A percentile compares a stretch with the other conserved stretches of the same genome.
These are phyloP conservation scores for Backusella tuberculispora DNA, from an alignment of 192 early-diverging fungal species.

Conservation along the genomic window DNA sequence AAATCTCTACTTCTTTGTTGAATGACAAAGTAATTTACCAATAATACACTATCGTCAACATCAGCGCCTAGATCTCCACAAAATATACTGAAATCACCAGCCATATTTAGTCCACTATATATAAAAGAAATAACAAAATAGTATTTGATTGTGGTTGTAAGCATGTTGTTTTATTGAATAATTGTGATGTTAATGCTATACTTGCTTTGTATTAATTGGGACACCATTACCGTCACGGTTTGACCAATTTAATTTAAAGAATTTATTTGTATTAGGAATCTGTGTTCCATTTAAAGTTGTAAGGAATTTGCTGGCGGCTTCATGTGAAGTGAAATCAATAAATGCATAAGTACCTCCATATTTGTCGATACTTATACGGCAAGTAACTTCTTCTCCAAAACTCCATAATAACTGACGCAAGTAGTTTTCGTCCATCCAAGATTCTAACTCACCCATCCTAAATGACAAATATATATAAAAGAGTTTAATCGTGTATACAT, in stretches of 20 bases:
- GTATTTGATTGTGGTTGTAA: background rate
- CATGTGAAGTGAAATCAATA: conserved; percentile 23
- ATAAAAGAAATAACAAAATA: conserved; percentile 1
- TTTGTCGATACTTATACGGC: conserved; percentile 24
- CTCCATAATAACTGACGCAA: conserved; percentile 22
- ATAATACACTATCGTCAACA: conserved; percentile 17
- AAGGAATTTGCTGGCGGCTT: conserved; percentile 1
- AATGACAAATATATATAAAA: background rate
- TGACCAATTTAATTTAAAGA: conserved; percentile 25
- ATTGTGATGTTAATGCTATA: background rate
- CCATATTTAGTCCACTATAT: background rate
- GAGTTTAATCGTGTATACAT: background rate
- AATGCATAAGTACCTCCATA: conserved; percentile 26
- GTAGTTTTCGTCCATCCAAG: conserved; percentile 30
- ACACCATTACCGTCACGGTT: conserved; percentile 21
- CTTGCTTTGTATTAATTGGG: conserved; percentile 7
- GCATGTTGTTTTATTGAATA: background rate
- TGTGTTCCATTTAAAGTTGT: background rate
- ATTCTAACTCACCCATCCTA: conserved; percentile 27
- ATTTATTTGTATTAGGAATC: conserved; percentile 24
- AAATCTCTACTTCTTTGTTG: background rate
- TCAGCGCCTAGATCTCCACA: conserved; percentile 17
- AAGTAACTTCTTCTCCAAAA: conserved; percentile 22
- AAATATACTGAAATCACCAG: conserved; percentile 26
- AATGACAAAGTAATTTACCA: background rate